Evolutionary conservation across 2,329 filamentous ascomycete species (phyloP).

Genomic region (Microcyclosporella mali): DNA sequence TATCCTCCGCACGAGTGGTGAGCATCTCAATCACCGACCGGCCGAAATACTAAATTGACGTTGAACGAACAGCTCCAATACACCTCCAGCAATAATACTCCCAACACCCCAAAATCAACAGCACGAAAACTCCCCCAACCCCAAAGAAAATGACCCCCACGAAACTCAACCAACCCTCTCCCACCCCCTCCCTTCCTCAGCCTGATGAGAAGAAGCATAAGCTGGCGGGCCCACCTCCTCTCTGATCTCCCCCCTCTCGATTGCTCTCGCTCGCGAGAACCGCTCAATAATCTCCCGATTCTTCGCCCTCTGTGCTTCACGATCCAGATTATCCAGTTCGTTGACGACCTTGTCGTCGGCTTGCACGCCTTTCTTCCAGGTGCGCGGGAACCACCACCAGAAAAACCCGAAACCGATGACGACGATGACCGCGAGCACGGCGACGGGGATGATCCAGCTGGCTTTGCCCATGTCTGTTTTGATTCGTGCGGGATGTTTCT

Average conservation of each 20-base stretch:
- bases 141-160: too few species aligned
- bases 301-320: slow-evolving; percentile 10
- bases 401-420: slow-evolving; percentile 21
- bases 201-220: too few species aligned
- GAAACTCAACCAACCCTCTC: neutral
- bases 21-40: too few species aligned
- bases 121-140: too few species aligned
- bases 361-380: slow-evolving; percentile 19
- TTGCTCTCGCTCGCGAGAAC: slow-evolving; percentile 13
- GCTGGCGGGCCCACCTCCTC: slow-evolving; percentile 1
- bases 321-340: slow-evolving; percentile 9
- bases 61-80: too few species aligned
- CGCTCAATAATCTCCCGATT: slow-evolving; percentile 17
- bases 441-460: slow-evolving; percentile 24
- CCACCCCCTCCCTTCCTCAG: neutral
- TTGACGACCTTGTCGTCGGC: slow-evolving; percentile 16
- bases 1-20: too few species aligned
- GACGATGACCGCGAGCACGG: slow-evolving; percentile 22
- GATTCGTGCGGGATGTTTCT: neutral
- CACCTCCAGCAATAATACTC: too few species aligned
- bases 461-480: slow-evolving; percentile 14
- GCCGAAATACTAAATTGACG: too few species aligned
- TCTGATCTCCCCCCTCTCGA: slow-evolving; percentile 13
- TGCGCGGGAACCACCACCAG: slow-evolving; percentile 28
- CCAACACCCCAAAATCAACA: too few species aligned